Conservation (phyloP, 2,329 filamentous ascomycete species). For the Xylaria sp. region DNA sequence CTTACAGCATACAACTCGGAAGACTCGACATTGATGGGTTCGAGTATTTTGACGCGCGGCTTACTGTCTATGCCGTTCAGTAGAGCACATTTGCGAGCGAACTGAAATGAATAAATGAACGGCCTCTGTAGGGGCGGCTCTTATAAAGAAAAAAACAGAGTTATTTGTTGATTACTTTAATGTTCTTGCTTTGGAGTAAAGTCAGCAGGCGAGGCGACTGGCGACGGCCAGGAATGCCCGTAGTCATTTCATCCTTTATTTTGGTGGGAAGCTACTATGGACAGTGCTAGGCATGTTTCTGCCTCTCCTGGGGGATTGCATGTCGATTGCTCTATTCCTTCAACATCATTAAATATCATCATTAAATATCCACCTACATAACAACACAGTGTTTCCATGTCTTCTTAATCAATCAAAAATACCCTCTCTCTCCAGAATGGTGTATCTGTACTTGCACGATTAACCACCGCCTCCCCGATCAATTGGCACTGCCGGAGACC, state of each 20-base stretch:
- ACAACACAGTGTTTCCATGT: neutral
- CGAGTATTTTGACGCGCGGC: slow-evolving; percentile 20
- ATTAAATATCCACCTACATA: neutral
- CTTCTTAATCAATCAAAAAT: neutral
- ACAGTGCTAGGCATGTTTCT: too few species aligned
- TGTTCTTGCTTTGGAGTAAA: too few species aligned
- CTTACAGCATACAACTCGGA: slow-evolving; percentile 31
- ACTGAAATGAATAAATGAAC: slow-evolving; percentile 42
- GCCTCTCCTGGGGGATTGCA: too few species aligned
- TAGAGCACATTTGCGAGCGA: slow-evolving; percentile 37
- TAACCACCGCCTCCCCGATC: neutral
- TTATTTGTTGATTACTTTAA: too few species aligned
- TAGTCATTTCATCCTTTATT: too few species aligned
- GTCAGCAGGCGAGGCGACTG: too few species aligned
- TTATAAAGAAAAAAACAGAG: too few species aligned
- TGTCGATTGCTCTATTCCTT: neutral
- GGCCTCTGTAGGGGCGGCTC: too few species aligned
- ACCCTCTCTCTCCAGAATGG: neutral
- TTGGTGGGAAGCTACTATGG: too few species aligned
- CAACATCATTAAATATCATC: too few species aligned
- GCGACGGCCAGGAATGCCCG: too few species aligned
- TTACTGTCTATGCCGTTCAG: slow-evolving; percentile 21
- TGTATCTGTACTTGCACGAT: neutral
- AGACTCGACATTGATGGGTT: slow-evolving; percentile 24
- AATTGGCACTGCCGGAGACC: neutral